Base-by-base conservation (phyloP, 2,329 filamentous ascomycete species). In the Reticulascus tulasneorum region DNA sequence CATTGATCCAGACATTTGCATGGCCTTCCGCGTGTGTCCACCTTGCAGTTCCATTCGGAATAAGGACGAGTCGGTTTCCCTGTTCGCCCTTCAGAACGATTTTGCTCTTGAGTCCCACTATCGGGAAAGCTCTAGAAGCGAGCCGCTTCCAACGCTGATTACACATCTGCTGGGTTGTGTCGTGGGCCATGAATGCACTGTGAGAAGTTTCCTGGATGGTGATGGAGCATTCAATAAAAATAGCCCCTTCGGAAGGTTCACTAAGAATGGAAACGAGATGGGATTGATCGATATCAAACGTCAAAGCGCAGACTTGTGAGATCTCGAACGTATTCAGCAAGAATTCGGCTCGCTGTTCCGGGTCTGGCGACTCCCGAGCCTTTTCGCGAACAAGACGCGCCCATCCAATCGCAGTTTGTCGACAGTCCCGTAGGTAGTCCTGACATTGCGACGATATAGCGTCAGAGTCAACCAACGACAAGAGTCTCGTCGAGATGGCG, bases 91-190 rank as follows among this genome's bases (percentile, higher is more conserved):
- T 40, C 1, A 81, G 47, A 1, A 79, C 55, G 0, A 82, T 56
- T 40, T 69, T 73, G 47, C 58, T 71, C 2, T 46, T 19, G 1
- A 80, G 56, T 0, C 77, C 76, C 21, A 68, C 47, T 8, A n/a
- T n/a, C n/a, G n/a, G n/a, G n/a, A n/a, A n/a, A n/a, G n/a, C n/a
- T n/a, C n/a, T n/a, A n/a, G n/a, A n/a, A n/a, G n/a, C n/a, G n/a
- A n/a, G n/a, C n/a, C n/a, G n/a, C n/a, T n/a, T n/a, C n/a, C n/a
- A n/a, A n/a, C n/a, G n/a, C n/a, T n/a, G n/a, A n/a, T n/a, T n/a
- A n/a, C n/a, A n/a, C n/a, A n/a, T n/a, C n/a, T n/a, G n/a, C n/a
- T n/a, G n/a, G n/a, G n/a, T n/a, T n/a, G n/a, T n/a, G n/a, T n/a
- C n/a, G n/a, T n/a, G n/a, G n/a, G n/a, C n/a, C n/a, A n/a, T n/a